Evolutionary conservation across 805 yeast species (phyloP), one percentile per base, ranked within the genome.

Genomic region (Kockiozyma suomiensis): DNA sequence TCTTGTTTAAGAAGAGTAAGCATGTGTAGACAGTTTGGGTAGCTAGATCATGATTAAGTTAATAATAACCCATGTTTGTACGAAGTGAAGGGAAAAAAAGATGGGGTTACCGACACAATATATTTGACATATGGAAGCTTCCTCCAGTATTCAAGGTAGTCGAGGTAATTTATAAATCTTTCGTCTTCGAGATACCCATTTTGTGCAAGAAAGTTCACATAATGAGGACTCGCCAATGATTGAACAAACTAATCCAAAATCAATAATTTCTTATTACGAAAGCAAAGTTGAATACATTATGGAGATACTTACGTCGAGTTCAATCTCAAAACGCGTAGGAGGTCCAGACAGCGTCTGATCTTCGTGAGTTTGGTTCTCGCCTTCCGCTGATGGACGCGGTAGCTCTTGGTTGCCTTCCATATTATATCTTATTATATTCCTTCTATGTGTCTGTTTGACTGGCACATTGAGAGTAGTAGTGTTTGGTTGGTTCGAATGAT

Each of bases 11-110:
- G 77, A 56, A 91, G 74, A 21, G 88, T 83, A 61, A 93, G 77
- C 33, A 93, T 82, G 70, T 90, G 94, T 15, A 93, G 78, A 71
- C 97, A 87, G 72, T 93, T 89, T 2, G 99, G 98, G 70, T 90
- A 88, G 21, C 81, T 80, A 4, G 69, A 67, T 56, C 28, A 13
- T 43, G 1, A n/a, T 45, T 17, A 4, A 25, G 41, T 40, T 12
- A 45, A 25, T 21, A 17, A 8, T 43, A 50, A 30, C 30, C 2
- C 17, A 38, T 21, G 15, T 15, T 8, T 15, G 32, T 26, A n/a
- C n/a, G n/a, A n/a, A n/a, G n/a, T 15, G 23, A 8, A 6, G 7
- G 17, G 48, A 10, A 5, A 10, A 26, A 30, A 3, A 17, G 15
- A 23, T 50, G 13, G 30, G 38, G 19, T 28, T 10, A 30, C 33